These are phyloP conservation scores for Rhodotorula sphaerocarpa DNA, from an alignment of 768 basidiomycete species.

Conservation along the genomic window DNA sequence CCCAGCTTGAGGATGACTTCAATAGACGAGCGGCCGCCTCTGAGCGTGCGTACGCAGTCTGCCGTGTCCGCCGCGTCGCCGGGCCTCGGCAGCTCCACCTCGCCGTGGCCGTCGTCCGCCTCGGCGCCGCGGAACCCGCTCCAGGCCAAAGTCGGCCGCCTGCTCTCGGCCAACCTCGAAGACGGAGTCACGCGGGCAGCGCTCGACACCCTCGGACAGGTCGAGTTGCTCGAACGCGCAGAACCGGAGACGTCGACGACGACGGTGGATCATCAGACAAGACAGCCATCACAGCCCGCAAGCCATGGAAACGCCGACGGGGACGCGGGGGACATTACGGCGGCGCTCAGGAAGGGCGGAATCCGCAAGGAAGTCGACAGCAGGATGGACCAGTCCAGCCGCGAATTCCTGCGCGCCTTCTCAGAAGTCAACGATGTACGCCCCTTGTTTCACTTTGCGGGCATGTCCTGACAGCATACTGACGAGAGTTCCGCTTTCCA, in stretches of 20 bases:
- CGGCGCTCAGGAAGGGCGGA: constrained; percentile 65
- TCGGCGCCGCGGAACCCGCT: neutral
- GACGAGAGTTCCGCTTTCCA: constrained; percentile 41
- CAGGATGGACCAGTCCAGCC: constrained; percentile 71
- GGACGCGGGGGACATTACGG: constrained; percentile 41
- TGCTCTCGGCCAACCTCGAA: constrained; percentile 36
- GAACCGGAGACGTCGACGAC: neutral
- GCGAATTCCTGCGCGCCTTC: constrained; percentile 72
- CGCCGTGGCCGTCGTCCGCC: too few species aligned
- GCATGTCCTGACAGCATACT: neutral
- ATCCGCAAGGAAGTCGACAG: constrained; percentile 76
- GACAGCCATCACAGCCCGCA: too few species aligned
- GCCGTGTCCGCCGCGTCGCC: neutral
- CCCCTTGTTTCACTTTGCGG: constrained; percentile 26
- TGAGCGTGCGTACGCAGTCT: too few species aligned
- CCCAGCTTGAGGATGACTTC: too few species aligned
- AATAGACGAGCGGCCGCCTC: too few species aligned
- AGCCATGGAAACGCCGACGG: too few species aligned
- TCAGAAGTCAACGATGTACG: constrained; percentile 82
- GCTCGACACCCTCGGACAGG: constrained; percentile 35
- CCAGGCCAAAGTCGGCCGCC: constrained; percentile 19
- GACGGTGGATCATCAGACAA: too few species aligned
- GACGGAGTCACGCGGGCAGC: constrained; percentile 33
- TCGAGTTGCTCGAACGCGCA: constrained; percentile 9
- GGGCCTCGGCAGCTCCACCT: too few species aligned